Evolutionary conservation across 2,329 filamentous ascomycete genomes (phyloP), one percentile per base, ranked within the genome.

Genomic region (Beauveria rudraprayagi): DNA sequence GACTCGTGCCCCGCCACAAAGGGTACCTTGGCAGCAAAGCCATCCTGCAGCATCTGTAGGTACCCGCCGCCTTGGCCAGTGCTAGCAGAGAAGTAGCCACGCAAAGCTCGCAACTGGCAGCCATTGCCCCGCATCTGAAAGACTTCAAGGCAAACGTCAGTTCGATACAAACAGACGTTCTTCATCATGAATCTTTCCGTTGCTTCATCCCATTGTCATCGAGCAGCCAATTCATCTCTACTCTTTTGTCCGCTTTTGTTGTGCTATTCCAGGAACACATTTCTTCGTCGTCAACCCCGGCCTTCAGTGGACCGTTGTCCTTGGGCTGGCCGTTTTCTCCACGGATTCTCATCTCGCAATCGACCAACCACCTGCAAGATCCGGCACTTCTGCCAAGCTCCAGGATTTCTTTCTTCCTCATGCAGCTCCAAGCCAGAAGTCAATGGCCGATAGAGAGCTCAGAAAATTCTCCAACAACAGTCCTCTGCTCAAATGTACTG

Each of bases 321-420:
- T 37, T 34, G 1, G 34, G 22, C 44, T 30, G 47, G 16, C 47
- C 8, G 24, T 34, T 19, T 46, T 47, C 34, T 51, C 56, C 56
- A 58, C 56, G 56, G 5, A 43, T 50, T 51, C 56, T 43, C 34
- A 58, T 58, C 56, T 58, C 56, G 46, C 51, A 58, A 58, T 58
- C 56, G 44, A 50, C 46, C 16, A 11, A 52, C 30, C 17, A 52
- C 30, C 24, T 24, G n/a, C 56, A 44, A 43, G 56, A 59, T 51
- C 37, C 14, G 7, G n/a, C 26, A 41, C 26, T 37, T 16, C 24
- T 17, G 17, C 28, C n/a, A 16, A 43, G 11, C 6, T 43, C 9
- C 6, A 22, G 44, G 11, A 26, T 28, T 9, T 26, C 3, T n/a
- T 6, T 5, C 11, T 47, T 5, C 10, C 14, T 34, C 28, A 40